Evolutionary conservation across 768 basidiomycete genomes (phyloP).

Genomic region (Symmetrospora coprosmae): DNA sequence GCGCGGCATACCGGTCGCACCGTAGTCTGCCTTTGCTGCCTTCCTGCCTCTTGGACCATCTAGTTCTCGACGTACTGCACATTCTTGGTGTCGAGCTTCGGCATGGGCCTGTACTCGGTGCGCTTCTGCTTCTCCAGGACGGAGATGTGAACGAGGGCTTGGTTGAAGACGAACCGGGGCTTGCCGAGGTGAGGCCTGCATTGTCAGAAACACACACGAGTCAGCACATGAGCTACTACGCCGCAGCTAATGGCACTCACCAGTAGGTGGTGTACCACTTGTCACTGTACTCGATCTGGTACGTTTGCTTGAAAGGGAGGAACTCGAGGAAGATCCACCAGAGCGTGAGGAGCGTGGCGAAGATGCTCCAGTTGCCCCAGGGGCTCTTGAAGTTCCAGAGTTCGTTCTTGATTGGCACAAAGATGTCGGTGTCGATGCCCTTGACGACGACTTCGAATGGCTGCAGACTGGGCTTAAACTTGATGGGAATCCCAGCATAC

Average conservation of each 20-base stretch:
- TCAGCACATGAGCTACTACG: background rate
- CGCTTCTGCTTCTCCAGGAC: no score
- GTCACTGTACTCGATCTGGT: background rate
- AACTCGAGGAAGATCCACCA: conserved; percentile 5
- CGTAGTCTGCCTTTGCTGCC: no score
- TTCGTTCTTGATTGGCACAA: background rate
- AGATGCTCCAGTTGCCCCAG: background rate
- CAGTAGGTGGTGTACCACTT: background rate
- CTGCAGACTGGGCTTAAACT: background rate
- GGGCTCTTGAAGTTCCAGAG: background rate
- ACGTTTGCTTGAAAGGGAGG: background rate
- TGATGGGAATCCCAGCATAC: background rate
- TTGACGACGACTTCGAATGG: background rate
- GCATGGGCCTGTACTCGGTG: no score
- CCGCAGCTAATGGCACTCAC: background rate
- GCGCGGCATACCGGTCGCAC: no score
- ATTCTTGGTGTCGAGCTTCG: no score
- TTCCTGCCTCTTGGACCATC: no score
- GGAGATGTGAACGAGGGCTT: no score
- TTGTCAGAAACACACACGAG: background rate
- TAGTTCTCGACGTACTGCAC: no score
- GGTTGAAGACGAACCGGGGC: background rate
- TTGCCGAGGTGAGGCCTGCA: conserved; percentile 5
- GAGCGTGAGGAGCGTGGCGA: background rate
- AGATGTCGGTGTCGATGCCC: background rate